Conservation (phyloP, 257 asterid species). For the Nemophila menziesii region DNA sequence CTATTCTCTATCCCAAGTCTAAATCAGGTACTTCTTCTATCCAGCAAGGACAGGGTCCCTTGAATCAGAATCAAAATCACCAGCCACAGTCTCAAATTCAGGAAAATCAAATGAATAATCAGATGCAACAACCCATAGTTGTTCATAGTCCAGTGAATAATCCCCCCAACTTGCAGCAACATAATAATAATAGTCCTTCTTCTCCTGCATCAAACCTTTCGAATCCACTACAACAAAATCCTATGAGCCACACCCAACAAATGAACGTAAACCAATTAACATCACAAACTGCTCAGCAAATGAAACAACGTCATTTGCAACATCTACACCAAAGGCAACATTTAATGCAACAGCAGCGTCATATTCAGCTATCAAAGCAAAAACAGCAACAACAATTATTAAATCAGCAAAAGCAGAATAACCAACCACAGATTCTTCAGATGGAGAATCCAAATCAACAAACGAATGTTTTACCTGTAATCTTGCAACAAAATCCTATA, state of each 20-base stretch:
- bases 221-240: conserved; percentile 75
- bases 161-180: conserved; percentile 63
- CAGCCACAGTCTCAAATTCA: conserved; percentile 57
- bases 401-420: too few species aligned
- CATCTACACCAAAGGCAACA: conserved; percentile 53
- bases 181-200: conserved; percentile 35
- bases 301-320: conserved; percentile 38
- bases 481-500: conserved; percentile 37
- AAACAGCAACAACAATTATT: conserved; percentile 19
- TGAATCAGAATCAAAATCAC: conserved; percentile 61
- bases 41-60: conserved; percentile 72
- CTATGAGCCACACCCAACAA: conserved; percentile 61
- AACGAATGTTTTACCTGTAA: conserved; percentile 45
- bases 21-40: conserved; percentile 48
- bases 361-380: conserved; percentile 18
- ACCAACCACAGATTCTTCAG: conserved; percentile 51
- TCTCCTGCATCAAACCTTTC: conserved; percentile 39
- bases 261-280: conserved; percentile 51
- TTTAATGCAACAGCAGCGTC: conserved; percentile 41
- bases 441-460: conserved; percentile 45
- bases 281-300: conserved; percentile 71
- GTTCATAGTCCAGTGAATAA: conserved; percentile 44
- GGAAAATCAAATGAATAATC: conserved; percentile 71
- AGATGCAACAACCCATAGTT: conserved; percentile 55
- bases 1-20: conserved; percentile 51